phyloP scores from a whole-genome alignment of 352 stramenopile species.

The Pseudoperonospora humuli region DNA sequence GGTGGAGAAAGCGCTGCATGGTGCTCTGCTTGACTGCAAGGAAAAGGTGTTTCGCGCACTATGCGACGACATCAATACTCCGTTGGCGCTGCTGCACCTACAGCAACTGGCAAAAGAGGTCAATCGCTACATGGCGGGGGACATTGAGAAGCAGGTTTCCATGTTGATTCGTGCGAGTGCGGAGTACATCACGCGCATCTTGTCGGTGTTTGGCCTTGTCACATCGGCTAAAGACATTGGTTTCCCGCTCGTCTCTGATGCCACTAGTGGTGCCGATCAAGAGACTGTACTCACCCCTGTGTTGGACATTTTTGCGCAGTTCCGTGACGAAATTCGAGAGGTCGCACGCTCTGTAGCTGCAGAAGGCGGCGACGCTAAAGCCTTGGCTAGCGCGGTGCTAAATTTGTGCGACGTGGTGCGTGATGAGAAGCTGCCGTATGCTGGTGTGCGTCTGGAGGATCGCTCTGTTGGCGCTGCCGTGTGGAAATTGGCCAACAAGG shows the following conservation, averaged over 20 bases:
- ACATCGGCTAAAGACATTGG: constrained; percentile 69
- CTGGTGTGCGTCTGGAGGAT: constrained; percentile 87
- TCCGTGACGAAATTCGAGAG: constrained; percentile 79
- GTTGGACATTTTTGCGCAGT: constrained; percentile 86
- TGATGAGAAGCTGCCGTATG: constrained; percentile 83
- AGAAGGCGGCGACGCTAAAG: constrained; percentile 35
- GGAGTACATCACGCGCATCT: constrained; percentile 87
- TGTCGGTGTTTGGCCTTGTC: constrained; percentile 77
- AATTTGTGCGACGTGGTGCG: constrained; percentile 82
- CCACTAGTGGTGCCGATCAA: constrained; percentile 43
- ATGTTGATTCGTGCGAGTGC: constrained; percentile 76
- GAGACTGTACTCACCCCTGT: constrained; percentile 80
- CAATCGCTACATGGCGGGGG: constrained; percentile 71
- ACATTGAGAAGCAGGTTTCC: constrained; percentile 48
- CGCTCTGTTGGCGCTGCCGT: constrained; percentile 49
- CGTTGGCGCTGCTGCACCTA: constrained; percentile 60
- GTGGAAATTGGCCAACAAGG: constrained; percentile 90
- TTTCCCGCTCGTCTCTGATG: constrained; percentile 50
- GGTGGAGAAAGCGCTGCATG: constrained; percentile 68
- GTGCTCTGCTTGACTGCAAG: constrained; percentile 61
- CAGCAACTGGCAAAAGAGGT: constrained; percentile 81
- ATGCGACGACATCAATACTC: constrained; percentile 89
- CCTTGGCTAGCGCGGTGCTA: constrained; percentile 63
- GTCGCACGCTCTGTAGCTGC: constrained; percentile 47
- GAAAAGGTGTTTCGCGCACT: constrained; percentile 76